These are phyloP conservation scores for Fomes fomentarius DNA, from an alignment of 1,284 basidiomycete genomes.

Conservation along the genomic window DNA sequence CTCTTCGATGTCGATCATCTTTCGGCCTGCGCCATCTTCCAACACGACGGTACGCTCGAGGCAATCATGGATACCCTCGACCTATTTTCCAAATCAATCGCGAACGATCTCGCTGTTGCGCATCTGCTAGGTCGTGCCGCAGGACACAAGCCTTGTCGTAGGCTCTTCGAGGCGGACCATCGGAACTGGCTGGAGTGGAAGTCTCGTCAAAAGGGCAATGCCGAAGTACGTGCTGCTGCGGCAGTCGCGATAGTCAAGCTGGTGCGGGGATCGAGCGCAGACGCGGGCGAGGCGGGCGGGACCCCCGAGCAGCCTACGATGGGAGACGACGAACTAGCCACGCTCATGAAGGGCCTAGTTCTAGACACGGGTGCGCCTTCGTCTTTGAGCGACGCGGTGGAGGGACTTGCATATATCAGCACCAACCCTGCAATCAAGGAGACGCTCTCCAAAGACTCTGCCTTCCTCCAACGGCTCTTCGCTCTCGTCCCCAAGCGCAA, in stretches of 20 bases:
- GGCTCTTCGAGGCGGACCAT: slow-evolving; percentile 56
- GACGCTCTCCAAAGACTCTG: slow-evolving; percentile 53
- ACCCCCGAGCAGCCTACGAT: slow-evolving; percentile 35
- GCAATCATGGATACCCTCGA: slow-evolving; percentile 68
- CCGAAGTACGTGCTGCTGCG: slow-evolving; percentile 59
- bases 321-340: slow-evolving; percentile 51
- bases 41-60: slow-evolving; percentile 62
- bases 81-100: slow-evolving; percentile 49
- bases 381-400: slow-evolving; percentile 67
- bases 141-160: slow-evolving; percentile 72
- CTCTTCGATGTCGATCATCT: slow-evolving; percentile 78
- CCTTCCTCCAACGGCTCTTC: slow-evolving; percentile 68
- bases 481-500: slow-evolving; percentile 57
- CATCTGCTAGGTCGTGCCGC: slow-evolving; percentile 74
- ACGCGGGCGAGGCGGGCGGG: slow-evolving; percentile 43
- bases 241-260: slow-evolving; percentile 82
- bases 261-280: slow-evolving; percentile 56
- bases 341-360: slow-evolving; percentile 63
- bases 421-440: slow-evolving; percentile 70
- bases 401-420: slow-evolving; percentile 84
- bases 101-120: slow-evolving; percentile 58
- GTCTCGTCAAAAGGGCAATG: slow-evolving; percentile 51
- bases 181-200: slow-evolving; percentile 64
- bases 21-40: slow-evolving; percentile 63
- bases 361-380: slow-evolving; percentile 40